Conservation (phyloP, 805 yeast genomes). For the Starmerella potacharoeniae region DNA sequence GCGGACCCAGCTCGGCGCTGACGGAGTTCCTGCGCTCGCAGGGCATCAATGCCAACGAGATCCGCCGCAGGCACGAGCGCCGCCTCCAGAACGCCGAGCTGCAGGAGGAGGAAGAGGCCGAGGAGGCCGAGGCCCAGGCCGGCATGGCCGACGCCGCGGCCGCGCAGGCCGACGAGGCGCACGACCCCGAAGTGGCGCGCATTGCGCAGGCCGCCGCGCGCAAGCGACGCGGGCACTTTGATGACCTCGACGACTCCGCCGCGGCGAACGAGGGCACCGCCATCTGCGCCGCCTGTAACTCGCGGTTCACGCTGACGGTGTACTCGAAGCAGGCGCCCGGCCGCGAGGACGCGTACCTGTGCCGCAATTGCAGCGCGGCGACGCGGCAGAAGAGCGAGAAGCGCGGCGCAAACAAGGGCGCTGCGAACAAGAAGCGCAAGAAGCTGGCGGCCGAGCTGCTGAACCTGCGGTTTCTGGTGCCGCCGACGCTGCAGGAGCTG, state of each 20-base stretch:
- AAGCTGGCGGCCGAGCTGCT: conserved; percentile 74
- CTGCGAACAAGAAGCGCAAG: conserved; percentile 57
- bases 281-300: conserved; percentile 52
- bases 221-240: conserved; percentile 18
- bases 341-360: conserved; percentile 37
- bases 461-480: conserved; percentile 53
- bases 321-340: conserved; percentile 40
- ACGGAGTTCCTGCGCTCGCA: conserved; percentile 80
- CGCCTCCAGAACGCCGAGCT: conserved; percentile 13
- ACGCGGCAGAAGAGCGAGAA: conserved; percentile 34
- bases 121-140: conserved; percentile 7
- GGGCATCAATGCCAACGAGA: conserved; percentile 76
- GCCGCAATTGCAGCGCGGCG: conserved; percentile 50
- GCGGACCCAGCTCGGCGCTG: conserved; percentile 58
- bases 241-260: conserved; percentile 14
- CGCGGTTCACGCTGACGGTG: conserved; percentile 50
- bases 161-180: conserved; percentile 17
- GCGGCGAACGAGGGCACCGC: conserved; percentile 40
- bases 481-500: conserved; percentile 62
- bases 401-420: conserved; percentile 20
- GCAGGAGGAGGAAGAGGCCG: conserved; percentile 5
- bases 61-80: conserved; percentile 35
- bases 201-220: conserved; percentile 24
- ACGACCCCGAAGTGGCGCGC: conserved; percentile 22
- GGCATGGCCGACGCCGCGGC: conserved; percentile 30